Base-by-base conservation (phyloP, 2,329 filamentous ascomycete genomes). In the Hymenoscyphus infarciens region DNA sequence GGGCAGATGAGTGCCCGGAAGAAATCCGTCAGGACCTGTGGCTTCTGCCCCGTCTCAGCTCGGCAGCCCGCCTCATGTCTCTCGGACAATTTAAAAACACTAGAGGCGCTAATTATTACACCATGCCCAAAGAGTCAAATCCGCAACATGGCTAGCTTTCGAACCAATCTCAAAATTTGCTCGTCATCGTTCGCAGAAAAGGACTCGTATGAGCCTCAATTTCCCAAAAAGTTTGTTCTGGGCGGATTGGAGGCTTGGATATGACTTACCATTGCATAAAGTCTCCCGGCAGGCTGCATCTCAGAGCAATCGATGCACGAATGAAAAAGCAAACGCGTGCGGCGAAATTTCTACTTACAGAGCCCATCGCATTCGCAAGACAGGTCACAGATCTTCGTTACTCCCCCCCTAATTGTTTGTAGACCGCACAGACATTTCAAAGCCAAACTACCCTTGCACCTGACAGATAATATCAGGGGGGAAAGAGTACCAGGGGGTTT, bases 41-140 rank as follows among this genome's bases (percentile, higher is more conserved):
- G 42, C 42, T 22, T 19, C 16, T 22, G 7, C n/a, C 42, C 42
- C 42, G 42, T 39, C 56, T 42, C n/a, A 57, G 33, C 8, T 19
- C 57, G 27, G 42, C 38, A 49, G 57, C 16, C 49, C 19, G 58
- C 52, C 33, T 55, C 45, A 42, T 55, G 49, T 60, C 29, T 56
- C 58, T 60, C 58, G 58, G 58, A 60, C 58, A 60, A 38, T 60
- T 60, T 55, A 57, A 42, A 27, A 57, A 39, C n/a, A 22, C 56
- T 39, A 57, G 38, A 19, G 16, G 22, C 35, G 35, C 19, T 57
- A 39, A 25, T 57, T 39, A 57, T 42, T 19, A 42, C 56, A 57
- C 56, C 33, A 57, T 19, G 35, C 56, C 42, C n/a, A 49, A 49
- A 49, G 42, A 49, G n/a, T 22, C 42, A 49, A 42, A 49, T 49